Base-by-base conservation (phyloP, 805 yeast genomes). In the Candida ovalis region DNA sequence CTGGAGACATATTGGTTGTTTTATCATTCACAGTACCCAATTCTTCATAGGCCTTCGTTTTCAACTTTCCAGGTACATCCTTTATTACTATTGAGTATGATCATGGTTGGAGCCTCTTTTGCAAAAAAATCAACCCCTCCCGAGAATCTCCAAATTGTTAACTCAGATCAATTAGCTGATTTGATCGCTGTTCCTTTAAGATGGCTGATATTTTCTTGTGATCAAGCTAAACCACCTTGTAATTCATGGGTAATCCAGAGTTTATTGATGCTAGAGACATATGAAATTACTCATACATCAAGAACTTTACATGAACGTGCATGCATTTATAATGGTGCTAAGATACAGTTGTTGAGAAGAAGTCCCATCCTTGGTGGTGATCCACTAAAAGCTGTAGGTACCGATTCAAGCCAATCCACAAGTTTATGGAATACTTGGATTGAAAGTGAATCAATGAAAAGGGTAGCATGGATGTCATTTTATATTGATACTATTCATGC, bases 391-490 rank as follows among this genome's bases (percentile, higher is more conserved):
- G 59, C 61, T 21, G 59, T 49, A 25, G 63, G 59, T 13, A 70
- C 68, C 3, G 62, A 58, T 47, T 40, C 58, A 6, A 54, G 57
- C 45, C 52, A 50, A 42, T 49, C 57, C 18, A 48, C 44, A 25
- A 49, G 53, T 32, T 33, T 56, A 59, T 73, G 78, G 76, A 55
- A 73, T 62, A 71, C 74, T 44, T 87, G 95, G 94, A 82, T 86
- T 18, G 87, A 85, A 44, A 78, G 80, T 44, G 96, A 87, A 60
- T 76, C 82, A 42, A 72, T 85, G 73, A 87, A 87, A 60, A 67
- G 96, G 47, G 75, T 82, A 1, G 86, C 91, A 0, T 76, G 84
- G 52, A 77, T 85, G 78, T 87, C 91, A 1, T 88, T 87, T 58
- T 83, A 82, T 58, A 66, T 84, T 45, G 96, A 87, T 62, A 79